phyloP scores from a whole-genome alignment of 164 flowering plant genomes.

The Warburgia ugandensis region DNA sequence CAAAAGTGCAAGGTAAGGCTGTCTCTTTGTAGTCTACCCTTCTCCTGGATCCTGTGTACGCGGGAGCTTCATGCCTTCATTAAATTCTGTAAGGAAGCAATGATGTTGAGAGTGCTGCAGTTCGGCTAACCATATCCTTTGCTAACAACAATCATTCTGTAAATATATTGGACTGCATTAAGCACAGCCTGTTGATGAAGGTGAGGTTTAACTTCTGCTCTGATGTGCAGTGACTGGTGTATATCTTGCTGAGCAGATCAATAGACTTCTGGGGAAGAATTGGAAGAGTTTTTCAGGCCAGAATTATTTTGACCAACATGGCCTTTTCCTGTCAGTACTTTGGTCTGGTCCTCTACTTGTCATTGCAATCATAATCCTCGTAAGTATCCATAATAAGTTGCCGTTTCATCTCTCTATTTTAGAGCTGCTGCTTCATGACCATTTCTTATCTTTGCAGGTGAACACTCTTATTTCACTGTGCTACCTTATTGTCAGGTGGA shows the following conservation, averaged over 20 bases:
- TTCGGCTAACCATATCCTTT: too few species aligned
- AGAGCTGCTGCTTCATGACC: neutral
- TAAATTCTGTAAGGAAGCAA: too few species aligned
- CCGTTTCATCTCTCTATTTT: neutral
- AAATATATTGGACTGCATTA: too few species aligned
- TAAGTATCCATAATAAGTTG: constrained; percentile 24
- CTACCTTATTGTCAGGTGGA: constrained; percentile 70
- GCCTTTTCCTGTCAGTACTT: constrained; percentile 70
- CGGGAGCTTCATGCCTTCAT: too few species aligned
- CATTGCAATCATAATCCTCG: constrained; percentile 71
- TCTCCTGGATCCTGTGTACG: too few species aligned
- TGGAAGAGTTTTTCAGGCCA: constrained; percentile 85
- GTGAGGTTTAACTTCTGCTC: neutral
- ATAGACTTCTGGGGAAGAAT: constrained; percentile 41
- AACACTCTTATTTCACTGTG: constrained; percentile 72
- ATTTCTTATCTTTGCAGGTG: constrained; percentile 39
- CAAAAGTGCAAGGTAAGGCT: too few species aligned
- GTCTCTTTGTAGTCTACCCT: too few species aligned
- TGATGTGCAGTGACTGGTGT: constrained; percentile 72
- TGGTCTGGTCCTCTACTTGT: constrained; percentile 96
- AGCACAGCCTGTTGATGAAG: neutral
- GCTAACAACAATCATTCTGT: too few species aligned
- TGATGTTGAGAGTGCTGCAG: too few species aligned
- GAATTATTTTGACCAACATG: constrained; percentile 78
- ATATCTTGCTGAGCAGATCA: constrained; percentile 78